Base-by-base conservation (phyloP, 352 stramenopile genomes). In the Globisporangium perplexum region DNA sequence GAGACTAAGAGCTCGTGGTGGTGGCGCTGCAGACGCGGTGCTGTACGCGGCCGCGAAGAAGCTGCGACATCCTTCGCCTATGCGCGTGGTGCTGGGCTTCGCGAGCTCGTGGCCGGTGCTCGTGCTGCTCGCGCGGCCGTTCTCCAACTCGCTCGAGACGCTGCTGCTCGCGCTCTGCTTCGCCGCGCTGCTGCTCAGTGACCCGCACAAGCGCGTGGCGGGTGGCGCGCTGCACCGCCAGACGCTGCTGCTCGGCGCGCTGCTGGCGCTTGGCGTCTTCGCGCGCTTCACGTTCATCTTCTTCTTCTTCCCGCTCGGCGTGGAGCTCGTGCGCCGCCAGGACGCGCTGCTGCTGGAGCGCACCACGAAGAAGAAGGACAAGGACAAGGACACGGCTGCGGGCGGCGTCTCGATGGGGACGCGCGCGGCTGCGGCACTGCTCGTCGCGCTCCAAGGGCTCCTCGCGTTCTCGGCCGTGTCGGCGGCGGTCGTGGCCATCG, bases 101-200 rank as follows among this genome's bases (percentile, higher is more conserved):
- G 76, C 79, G 41, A 90, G 72, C 41, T 77, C 82, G 36, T 94
- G 83, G 83, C 68, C 81, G 30, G 79, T 69, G 15, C 46, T 86
- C 23, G 56, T 93, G 24, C 74, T 93, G 43, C 46, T 90, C 24
- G 71, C 75, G 45, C 77, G 86, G 28, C 82, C 86, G 3, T 90
- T 93, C 45, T 92, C 81, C 57, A 95, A 95, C 59, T 79, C 82
- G 15, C 68, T 74, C 38, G 86, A 92, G 58, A 83, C 80, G 22
- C 43, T 89, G 18, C 31, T 84, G n/a, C 63, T 93, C 23, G 60
- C 83, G 26, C 49, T 88, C 5, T 77, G 65, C 47, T 75, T 90
- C 47, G 66, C 57, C 7, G 65, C 69, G 17, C 65, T 90, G 28
- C 71, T 79, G 22, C 68, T 83, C 12, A 47, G 66, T 1, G 72